Base-by-base conservation (phyloP, 768 basidiomycete species). In the Trametes maxima region DNA sequence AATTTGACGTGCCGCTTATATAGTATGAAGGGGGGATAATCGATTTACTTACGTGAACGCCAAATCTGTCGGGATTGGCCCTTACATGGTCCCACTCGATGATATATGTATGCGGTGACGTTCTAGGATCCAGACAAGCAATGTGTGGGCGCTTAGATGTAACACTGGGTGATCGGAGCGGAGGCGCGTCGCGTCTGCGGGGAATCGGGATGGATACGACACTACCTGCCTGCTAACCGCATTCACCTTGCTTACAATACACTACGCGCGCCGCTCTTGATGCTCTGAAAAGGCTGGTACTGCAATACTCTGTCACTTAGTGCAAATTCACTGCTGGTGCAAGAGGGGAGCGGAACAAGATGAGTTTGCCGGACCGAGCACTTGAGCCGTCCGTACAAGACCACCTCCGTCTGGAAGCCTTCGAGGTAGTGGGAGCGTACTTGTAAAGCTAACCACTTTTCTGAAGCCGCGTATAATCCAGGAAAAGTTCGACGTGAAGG, bases 401-500 rank as follows among this genome's bases (percentile, higher is more conserved):
- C 40, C 78, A 76, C 10, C 69, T 80, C 16, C 73, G 73, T 35
- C 66, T 79, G 35, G 72, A 73, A 22, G 73, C 74, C 1, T 80
- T 80, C 62, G 77, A 80, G 71, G 77, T 76, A 61, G 47, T 47
- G 43, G 43, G 45, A 47, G 24, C n/a, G 17, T 8, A 16, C 25
- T 5, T 25, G 3, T 22, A 12, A 11, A 10, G 12, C 6, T 5
- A 2, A 3, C 12, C 5, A 19, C n/a, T 11, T 46, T 21, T 22
- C 21, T 46, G 10, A 46, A 19, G 12, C 13, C 8, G 16, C 13
- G 21, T 13, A 2, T 13, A 22, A 13, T 46, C 21, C 65, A 93
- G 91, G 90, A 89, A 60, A 93, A 94, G 77, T 95, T 96, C 75
- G 91, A 95, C 71, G 86, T 93, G 62, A 91, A 94, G 65, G 93